Percentiles rank a stretch among this genome's conserved stretches.
These are phyloP conservation scores for Lodderomyces metapsilosis DNA, from an alignment of 1,139 yeast genomes.

Conservation along the genomic window DNA sequence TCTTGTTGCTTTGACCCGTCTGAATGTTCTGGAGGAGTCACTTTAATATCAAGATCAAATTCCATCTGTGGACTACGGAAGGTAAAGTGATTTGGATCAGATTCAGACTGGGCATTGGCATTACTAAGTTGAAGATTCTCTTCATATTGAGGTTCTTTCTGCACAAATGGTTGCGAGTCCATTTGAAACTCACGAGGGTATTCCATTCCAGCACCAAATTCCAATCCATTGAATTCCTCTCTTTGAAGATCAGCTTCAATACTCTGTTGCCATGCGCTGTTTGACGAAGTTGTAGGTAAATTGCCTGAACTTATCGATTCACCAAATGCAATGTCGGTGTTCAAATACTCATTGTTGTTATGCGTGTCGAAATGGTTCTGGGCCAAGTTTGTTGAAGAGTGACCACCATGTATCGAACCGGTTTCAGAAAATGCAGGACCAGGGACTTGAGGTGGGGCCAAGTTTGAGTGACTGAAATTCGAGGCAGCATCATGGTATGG, in stretches of 20 bases:
- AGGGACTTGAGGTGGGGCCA: conserved; percentile 13
- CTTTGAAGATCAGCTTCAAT: conserved; percentile 3
- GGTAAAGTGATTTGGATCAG: conserved; percentile 6
- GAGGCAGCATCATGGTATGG: conserved; percentile 43
- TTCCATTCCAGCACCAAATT: background rate
- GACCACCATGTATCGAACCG: conserved; percentile 12
- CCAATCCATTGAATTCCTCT: conserved; percentile 5
- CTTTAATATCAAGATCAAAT: conserved; percentile 14
- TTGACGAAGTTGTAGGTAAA: conserved; percentile 19
- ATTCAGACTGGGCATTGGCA: conserved; percentile 5
- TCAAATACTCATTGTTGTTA: conserved; percentile 22
- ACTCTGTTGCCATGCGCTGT: background rate
- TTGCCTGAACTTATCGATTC: conserved; percentile 42
- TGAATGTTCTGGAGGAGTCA: conserved; percentile 16
- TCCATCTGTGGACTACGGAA: conserved; percentile 10
- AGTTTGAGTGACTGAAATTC: conserved; percentile 24
- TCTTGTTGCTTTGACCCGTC: background rate
- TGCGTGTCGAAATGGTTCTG: conserved; percentile 9
- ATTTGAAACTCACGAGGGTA: background rate
- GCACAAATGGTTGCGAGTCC: conserved; percentile 1
- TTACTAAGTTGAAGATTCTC: conserved; percentile 5
- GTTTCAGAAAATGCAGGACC: conserved; percentile 15
- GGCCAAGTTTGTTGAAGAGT: conserved; percentile 9
- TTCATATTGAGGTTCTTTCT: background rate
- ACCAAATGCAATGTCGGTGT: conserved; percentile 37